Base-by-base conservation (phyloP, 1,139 yeast genomes). In the Yamadazyma buinensis region DNA sequence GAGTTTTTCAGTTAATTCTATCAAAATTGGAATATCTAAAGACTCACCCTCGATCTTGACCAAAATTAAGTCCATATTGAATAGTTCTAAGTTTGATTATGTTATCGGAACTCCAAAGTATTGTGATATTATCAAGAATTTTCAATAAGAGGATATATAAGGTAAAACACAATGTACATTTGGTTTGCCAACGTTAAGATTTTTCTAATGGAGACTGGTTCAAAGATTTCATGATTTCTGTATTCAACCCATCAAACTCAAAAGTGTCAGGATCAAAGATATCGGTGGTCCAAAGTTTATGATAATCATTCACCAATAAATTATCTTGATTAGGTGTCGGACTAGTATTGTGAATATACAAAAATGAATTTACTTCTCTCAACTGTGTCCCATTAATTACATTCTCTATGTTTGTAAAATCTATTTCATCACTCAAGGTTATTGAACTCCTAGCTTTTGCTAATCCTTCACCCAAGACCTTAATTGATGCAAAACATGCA, bases 211-310 rank as follows among this genome's bases (percentile, higher is more conserved):
- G 36, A 5, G 40, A 30, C 20, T 36, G 37, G 18, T 33, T 23
- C 10, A 36, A 25, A 7, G 40, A 36, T 15, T 34, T 36, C 40
- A 36, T 36, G n/a, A 36, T 14, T 15, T 34, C 40, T 10, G 40
- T 14, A 13, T 26, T 36, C 13, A 36, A 36, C 5, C 35, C 40
- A 28, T 36, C 33, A 26, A 32, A 27, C 29, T 33, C 36, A 20
- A 33, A 34, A 10, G 33, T 28, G 15, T 20, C 24, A 15, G 29
- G 29, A 20, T 34, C 40, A 18, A 36, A 29, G 3, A 31, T 24
- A 15, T 28, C 30, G 2, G 35, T 15, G 13, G 28, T 30, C 40
- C 40, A 36, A 10, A 36, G 25, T 18, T 28, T 26, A 15, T 23
- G 34, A 23, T 36, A 36, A 26, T 36, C 40, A 8, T 28, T 15